These are phyloP conservation scores for Dichomitus squalens DNA, from an alignment of 1,284 basidiomycete species.

Conservation along the genomic window DNA sequence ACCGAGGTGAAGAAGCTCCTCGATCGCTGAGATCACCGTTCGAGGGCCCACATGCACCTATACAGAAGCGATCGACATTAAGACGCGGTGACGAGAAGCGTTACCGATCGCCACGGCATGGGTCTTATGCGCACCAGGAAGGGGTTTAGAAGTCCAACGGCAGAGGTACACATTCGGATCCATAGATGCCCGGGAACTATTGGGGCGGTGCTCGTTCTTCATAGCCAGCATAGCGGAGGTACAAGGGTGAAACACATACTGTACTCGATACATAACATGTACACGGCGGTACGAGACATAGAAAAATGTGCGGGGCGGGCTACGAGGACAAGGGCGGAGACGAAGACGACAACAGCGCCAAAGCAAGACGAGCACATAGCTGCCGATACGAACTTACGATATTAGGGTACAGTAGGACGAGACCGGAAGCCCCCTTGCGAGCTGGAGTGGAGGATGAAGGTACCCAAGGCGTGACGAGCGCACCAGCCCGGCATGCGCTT, in stretches of 20 bases:
- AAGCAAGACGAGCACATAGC: not conserved
- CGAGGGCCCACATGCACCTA: too few species aligned
- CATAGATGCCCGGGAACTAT: not conserved
- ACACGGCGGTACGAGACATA: not conserved
- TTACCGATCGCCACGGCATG: not conserved
- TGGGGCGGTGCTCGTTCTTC: not conserved
- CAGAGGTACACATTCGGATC: not conserved
- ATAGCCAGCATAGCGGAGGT: not conserved
- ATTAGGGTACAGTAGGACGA: not conserved
- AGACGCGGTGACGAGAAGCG: too few species aligned
- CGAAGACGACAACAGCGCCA: not conserved
- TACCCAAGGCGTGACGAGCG: not conserved
- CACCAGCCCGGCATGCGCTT: not conserved
- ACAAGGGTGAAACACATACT: not conserved
- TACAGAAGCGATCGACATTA: too few species aligned
- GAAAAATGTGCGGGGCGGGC: not conserved
- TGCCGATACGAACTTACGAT: not conserved
- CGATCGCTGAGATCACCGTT: too few species aligned
- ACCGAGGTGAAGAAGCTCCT: too few species aligned
- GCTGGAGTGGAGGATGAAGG: not conserved
- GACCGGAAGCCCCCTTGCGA: not conserved
- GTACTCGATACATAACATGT: conserved; percentile 6
- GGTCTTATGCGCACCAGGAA: not conserved
- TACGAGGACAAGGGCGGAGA: not conserved
- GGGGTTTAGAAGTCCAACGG: too few species aligned